These are phyloP conservation scores for Trichoderma gamsii DNA, from an alignment of 495 filamentous ascomycete genomes.

Conservation along the genomic window DNA sequence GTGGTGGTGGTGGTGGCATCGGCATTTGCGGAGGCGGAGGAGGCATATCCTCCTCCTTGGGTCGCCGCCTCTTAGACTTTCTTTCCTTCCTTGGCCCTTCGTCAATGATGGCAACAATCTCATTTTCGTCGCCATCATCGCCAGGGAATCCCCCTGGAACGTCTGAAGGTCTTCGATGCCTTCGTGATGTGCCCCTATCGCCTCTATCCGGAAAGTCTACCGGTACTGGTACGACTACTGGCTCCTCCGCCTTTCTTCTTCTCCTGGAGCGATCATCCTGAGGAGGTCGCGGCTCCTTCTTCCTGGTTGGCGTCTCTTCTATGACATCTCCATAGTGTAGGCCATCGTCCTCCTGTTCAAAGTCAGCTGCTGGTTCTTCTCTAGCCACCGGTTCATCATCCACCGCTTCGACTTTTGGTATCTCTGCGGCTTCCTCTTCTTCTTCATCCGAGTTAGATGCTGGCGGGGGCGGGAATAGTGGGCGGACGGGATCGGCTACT, in stretches of 20 bases:
- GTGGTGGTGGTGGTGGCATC: slow-evolving; percentile 35
- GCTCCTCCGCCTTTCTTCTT: background rate
- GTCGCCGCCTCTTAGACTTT: background rate
- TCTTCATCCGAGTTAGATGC: slow-evolving; percentile 37
- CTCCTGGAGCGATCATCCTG: background rate
- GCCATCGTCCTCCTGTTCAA: background rate
- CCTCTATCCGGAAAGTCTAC: too few relatives aligned
- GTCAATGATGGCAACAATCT: slow-evolving; percentile 42
- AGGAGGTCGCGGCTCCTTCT: slow-evolving; percentile 20
- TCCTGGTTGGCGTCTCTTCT: slow-evolving; percentile 27
- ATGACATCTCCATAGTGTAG: background rate
- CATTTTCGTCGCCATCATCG: slow-evolving; percentile 39
- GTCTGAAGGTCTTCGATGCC: slow-evolving; percentile 48
- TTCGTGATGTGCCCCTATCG: slow-evolving; percentile 22
- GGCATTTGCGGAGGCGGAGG: slow-evolving; percentile 16
- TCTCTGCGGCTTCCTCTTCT: slow-evolving; percentile 53
- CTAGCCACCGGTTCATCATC: slow-evolving; percentile 4
- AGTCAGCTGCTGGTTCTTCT: slow-evolving; percentile 4
- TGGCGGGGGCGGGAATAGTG: slow-evolving; percentile 25
- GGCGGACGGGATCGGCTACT: slow-evolving; percentile 25
- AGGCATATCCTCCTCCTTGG: background rate
- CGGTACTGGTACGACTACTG: slow-evolving; percentile 7
- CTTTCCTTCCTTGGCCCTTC: slow-evolving; percentile 38
- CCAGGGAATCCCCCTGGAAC: slow-evolving; percentile 48
- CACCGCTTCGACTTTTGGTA: slow-evolving; percentile 52